These are phyloP conservation scores for Didymella segeticola DNA, from an alignment of 2,329 filamentous ascomycete genomes.

Conservation along the genomic window DNA sequence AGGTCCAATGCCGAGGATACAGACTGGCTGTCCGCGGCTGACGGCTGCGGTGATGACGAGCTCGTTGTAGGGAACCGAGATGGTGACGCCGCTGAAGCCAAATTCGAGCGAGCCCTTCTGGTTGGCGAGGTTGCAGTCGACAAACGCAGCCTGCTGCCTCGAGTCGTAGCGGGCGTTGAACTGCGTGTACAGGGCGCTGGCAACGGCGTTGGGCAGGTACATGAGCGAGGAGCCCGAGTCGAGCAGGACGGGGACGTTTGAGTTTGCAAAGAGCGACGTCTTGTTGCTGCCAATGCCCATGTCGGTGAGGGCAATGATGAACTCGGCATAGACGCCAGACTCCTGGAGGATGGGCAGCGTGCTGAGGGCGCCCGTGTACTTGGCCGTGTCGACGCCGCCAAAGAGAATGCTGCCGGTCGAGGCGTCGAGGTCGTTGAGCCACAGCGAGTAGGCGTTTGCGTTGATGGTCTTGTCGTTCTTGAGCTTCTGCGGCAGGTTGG, in stretches of 20 bases:
- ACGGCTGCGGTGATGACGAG: slow-evolving; percentile 61
- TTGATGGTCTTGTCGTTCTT: slow-evolving; percentile 67
- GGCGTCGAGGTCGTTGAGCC: slow-evolving; percentile 65
- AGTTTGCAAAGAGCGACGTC: slow-evolving; percentile 52
- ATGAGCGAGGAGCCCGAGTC: slow-evolving; percentile 78
- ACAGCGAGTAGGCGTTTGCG: slow-evolving; percentile 72
- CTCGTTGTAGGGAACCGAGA: slow-evolving; percentile 63
- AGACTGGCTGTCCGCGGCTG: slow-evolving; percentile 49
- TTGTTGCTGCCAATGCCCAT: slow-evolving; percentile 53
- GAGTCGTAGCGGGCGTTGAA: slow-evolving; percentile 53
- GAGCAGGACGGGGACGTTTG: slow-evolving; percentile 65
- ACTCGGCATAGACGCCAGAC: slow-evolving; percentile 58
- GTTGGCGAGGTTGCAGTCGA: slow-evolving; percentile 61
- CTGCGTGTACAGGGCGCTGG: slow-evolving; percentile 51
- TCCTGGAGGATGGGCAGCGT: slow-evolving; percentile 65
- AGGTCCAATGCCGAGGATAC: slow-evolving; percentile 59
- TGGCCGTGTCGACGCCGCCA: slow-evolving; percentile 79
- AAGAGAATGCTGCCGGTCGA: slow-evolving; percentile 77
- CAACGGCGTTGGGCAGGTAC: slow-evolving; percentile 70
- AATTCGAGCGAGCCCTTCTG: slow-evolving; percentile 61
- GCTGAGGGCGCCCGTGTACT: slow-evolving; percentile 70
- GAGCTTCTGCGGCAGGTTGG: slow-evolving; percentile 71
- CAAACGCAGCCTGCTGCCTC: slow-evolving; percentile 55
- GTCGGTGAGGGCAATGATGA: slow-evolving; percentile 60
- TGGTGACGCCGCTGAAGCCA: slow-evolving; percentile 62